A percentile compares a stretch with the other conserved stretches of the same genome.
phyloP scores from a whole-genome alignment of 306 rosid genomes.

The Vigna mungo region DNA sequence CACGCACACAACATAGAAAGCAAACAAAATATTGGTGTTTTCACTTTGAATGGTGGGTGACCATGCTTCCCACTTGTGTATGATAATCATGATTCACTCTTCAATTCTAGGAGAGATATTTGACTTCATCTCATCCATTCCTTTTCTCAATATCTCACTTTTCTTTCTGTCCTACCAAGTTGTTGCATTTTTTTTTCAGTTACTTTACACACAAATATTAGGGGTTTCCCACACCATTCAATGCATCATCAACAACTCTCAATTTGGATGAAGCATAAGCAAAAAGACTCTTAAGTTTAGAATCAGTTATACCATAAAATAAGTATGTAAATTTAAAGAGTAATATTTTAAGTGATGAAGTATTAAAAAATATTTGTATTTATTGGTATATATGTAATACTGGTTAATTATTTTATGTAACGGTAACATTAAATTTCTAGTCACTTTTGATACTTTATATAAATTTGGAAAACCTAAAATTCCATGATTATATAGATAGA shows the following conservation, averaged over 20 bases:
- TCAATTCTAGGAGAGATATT: conserved; percentile 8
- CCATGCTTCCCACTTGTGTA: neutral
- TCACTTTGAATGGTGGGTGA: conserved; percentile 5
- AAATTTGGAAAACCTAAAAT: too few relatives aligned
- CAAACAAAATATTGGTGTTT: neutral
- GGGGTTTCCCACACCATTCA: conserved; percentile 5
- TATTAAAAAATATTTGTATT: too few relatives aligned
- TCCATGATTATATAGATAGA: too few relatives aligned
- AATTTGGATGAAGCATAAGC: neutral
- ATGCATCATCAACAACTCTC: conserved; percentile 30
- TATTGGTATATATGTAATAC: too few relatives aligned
- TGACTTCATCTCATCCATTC: conserved; percentile 43
- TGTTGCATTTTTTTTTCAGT: conserved; percentile 24
- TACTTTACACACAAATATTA: neutral
- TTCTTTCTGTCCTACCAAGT: conserved; percentile 2
- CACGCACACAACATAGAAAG: conserved; percentile 44
- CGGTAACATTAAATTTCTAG: too few relatives aligned
- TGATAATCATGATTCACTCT: neutral
- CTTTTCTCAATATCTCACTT: neutral
- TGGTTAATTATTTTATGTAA: too few relatives aligned
- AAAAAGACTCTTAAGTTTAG: too few relatives aligned
- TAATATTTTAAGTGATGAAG: too few relatives aligned
- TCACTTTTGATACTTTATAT: too few relatives aligned
- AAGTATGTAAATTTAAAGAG: too few relatives aligned
- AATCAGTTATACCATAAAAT: too few relatives aligned